Evolutionary conservation across 2,329 filamentous ascomycete species (phyloP), one percentile per base, ranked within the genome.

Genomic region (Colletotrichum australisinense): DNA sequence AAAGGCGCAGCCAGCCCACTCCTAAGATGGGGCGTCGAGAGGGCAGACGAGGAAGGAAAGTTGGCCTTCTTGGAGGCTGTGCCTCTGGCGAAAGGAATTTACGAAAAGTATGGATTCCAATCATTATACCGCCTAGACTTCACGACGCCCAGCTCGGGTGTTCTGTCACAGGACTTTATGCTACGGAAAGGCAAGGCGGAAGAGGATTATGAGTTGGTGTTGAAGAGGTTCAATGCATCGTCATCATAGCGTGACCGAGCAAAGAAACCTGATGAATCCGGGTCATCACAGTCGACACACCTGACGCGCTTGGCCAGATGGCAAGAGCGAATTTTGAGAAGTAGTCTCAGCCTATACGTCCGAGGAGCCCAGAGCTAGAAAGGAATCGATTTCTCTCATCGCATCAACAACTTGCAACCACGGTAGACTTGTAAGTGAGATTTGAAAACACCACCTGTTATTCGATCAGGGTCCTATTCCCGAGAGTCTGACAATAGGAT

Each of bases 21-120:
- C 26, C 75, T 90, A 52, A 78, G 78, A 30, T 90, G 86, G 86
- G 88, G 88, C 0, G 71, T 85, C 7, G 78, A 83, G 30, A 81
- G 79, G 73, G 86, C 87, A 1, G 87, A 89, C 75, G 80, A 78
- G 5, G 83, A 82, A 1, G 80, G 83, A 0, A 74, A 81, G 16
- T 83, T 86, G 57, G 82, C 84, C 11, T 90, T 86, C 77, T 78
- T 90, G 1, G 87, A 90, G 72, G 86, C 87, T 9, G 88, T 88
- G 58, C 83, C 82, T 0, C 83, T 82, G 19, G 88, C 86, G 2
- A 83, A 80, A 70, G 81, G 80, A 0, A 66, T 89, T 22, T 90
- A 90, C 79, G 78, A 82, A 71, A 85, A 82, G 74, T 81, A 85
- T 76, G 88, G 88, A 4, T 90, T 88, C 75, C 76, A 77, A 66